phyloP scores from a whole-genome alignment of 306 rosid genomes.

The Hylodesmum podocarpum region DNA sequence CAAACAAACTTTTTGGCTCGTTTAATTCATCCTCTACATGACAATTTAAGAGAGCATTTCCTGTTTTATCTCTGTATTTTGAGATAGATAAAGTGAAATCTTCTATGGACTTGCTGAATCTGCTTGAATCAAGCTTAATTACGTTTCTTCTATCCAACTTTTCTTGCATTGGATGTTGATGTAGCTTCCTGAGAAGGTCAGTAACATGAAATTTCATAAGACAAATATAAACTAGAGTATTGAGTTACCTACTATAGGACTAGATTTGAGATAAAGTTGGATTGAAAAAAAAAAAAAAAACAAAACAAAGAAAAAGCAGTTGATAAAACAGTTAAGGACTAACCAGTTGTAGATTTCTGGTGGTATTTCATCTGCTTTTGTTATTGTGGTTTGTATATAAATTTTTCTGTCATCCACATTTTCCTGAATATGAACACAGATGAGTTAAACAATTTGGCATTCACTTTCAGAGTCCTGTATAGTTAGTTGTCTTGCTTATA shows the following conservation, averaged over 20 bases:
- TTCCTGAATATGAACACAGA: conserved; percentile 35
- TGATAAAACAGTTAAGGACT: conserved; percentile 6
- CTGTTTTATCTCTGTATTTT: conserved; percentile 32
- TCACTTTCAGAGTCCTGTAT: background rate
- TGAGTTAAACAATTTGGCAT: conserved; percentile 15
- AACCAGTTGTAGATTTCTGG: conserved; percentile 44
- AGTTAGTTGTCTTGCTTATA: background rate
- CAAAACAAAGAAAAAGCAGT: background rate
- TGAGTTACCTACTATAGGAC: background rate
- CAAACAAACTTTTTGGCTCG: conserved; percentile 43
- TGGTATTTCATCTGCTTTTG: conserved; percentile 32
- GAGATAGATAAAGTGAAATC: conserved; percentile 38
- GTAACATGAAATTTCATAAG: conserved; percentile 30
- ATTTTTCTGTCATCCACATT: conserved; percentile 29
- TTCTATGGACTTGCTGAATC: conserved; percentile 33
- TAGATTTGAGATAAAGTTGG: conserved; percentile 9
- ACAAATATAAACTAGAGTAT: conserved; percentile 2
- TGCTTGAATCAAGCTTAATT: conserved; percentile 34
- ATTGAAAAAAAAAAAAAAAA: conserved; percentile 14
- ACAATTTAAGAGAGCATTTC: conserved; percentile 28
- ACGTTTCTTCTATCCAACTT: conserved; percentile 26
- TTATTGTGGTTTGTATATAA: conserved; percentile 24
- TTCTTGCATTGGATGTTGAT: conserved; percentile 32
- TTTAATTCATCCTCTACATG: conserved; percentile 44
- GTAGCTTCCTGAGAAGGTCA: conserved; percentile 49